Base-by-base conservation (phyloP, 179 eudicot genomes). In the Camellia oleifera region DNA sequence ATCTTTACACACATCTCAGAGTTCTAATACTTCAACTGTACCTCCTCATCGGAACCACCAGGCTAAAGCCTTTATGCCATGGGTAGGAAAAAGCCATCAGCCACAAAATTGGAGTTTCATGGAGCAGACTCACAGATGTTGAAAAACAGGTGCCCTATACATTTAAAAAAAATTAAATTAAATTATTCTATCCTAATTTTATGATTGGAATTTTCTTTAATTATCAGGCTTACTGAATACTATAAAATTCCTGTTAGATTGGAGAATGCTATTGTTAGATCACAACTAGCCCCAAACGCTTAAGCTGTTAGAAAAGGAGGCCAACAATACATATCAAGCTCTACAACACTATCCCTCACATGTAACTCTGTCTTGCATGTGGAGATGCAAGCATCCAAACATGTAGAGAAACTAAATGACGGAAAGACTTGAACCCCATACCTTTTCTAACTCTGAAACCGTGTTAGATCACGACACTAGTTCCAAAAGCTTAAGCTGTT, bases 51-150 rank as follows among this genome's bases (percentile, higher is more conserved):
- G 82, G 68, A 84, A 71, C 77, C 82, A 81, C 79, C 86, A 86
- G 75, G 89, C 78, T 77, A 83, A 84, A 15, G 84, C 85, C 79
- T 76, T 83, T 81, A 84, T 85, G 42, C 20, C 81, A 46, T 76
- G 77, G 84, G 97, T 86, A 87, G 57, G 93, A 85, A 80, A 86
- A 81, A 80, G 84, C 83, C 50, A 80, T 89, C 50, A 84, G 86
- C 83, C 87, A 87, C 80, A 84, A 85, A 73, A 87, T 89, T 81
- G 96, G 89, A 57, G 81, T 80, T 61, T 69, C 85, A 44, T 88
- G 92, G 93, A 89, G 80, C 85, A 82, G 82, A 73, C 80, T 89
- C 63, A 81, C 94, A 12, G 94, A 86, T 73, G 82, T 87, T 61
- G 93, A 90, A 72, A 91, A 86, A 73, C 90, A 89, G 95, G 97